Evolutionary conservation across 1,284 basidiomycete species (phyloP), one percentile per base, ranked within the genome.

Genomic region (Laetiporus sulphureus): DNA sequence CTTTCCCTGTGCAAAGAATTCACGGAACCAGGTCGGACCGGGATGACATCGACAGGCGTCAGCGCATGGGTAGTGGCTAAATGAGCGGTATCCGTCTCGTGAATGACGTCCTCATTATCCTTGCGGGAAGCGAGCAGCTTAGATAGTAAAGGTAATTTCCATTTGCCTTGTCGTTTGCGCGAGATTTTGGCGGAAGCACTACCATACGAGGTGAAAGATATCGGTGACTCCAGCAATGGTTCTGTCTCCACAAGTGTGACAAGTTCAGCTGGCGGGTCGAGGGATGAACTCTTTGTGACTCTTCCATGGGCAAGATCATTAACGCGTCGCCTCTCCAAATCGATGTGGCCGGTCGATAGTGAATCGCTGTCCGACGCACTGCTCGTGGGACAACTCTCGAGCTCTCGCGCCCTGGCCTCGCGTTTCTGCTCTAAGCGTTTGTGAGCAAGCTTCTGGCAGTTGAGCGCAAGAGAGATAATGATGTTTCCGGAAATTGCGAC

Each of bases 361-460:
- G 25, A 8, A 7, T 27, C 25, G 25, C 25, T 27, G 13, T 27
- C 25, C 8, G 16, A 10, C 30, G 6, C 21, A 32, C 29, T 32
- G 32, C 41, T 31, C 32, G 30, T 30, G 40, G 32, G 40, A 43
- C 8, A 12, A 24, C 18, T 22, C 27, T 41, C 24, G 25, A 27
- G 3, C 23, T 36, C 38, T n/a, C n/a, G n/a, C n/a, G n/a, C n/a
- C n/a, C n/a, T n/a, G n/a, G n/a, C n/a, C 31, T 42, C 27, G 23
- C 39, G 57, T 37, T 62, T 60, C 29, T 56, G 60, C 51, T 82
- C 80, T 19, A 91, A 68, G 25, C 85, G 74, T 53, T 75, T 73
- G 65, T 97, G 93, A 0, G 91, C 91, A 5, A 96, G 77, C 61
- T 96, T 96, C 65, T 96, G 93, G 31, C 89, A 69, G 58, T 92